Percentiles rank a stretch among this genome's conserved stretches.
Evolutionary conservation across 179 eudicot species (phyloP).

Genomic region (Gypsophila paniculata): DNA sequence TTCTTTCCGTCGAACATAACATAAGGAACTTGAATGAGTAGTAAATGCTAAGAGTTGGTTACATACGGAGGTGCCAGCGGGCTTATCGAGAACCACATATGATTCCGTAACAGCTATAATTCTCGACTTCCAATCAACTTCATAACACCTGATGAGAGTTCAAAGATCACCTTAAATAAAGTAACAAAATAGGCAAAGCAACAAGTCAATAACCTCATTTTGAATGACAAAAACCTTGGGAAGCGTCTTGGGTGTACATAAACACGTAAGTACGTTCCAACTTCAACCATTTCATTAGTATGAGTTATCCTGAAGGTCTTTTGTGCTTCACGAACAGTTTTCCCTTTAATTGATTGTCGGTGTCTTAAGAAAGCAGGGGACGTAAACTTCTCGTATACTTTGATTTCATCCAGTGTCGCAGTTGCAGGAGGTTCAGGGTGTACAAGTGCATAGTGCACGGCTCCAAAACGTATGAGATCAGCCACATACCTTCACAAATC

Average conservation of each 20-base stretch:
- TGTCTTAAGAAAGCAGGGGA: conserved; percentile 53
- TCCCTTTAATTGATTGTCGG: conserved; percentile 72
- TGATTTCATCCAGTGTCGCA: conserved; percentile 74
- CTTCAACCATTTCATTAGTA: conserved; percentile 68
- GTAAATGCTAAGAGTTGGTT: conserved; percentile 14
- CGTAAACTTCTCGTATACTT: conserved; percentile 53
- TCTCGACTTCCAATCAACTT: conserved; percentile 86
- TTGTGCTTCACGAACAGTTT: conserved; percentile 81
- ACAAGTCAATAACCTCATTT: background rate
- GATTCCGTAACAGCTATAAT: conserved; percentile 68
- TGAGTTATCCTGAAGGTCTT: conserved; percentile 64
- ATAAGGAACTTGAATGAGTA: background rate
- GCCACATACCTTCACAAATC: conserved; percentile 66
- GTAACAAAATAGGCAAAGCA: conserved; percentile 1
- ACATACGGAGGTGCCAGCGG: conserved; percentile 93
- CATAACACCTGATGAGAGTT: conserved; percentile 66
- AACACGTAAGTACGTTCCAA: conserved; percentile 89
- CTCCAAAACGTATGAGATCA: conserved; percentile 92
- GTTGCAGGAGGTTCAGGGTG: conserved; percentile 82
- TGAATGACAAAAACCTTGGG: conserved; percentile 55
- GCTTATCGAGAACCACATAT: conserved; percentile 87
- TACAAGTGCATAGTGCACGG: conserved; percentile 87
- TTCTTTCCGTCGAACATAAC: background rate
- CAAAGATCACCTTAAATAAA: conserved; percentile 14
- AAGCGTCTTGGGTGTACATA: conserved; percentile 93